phyloP scores from a whole-genome alignment of 148 eudicot genomes.

The Vaccinium myrtillus region DNA sequence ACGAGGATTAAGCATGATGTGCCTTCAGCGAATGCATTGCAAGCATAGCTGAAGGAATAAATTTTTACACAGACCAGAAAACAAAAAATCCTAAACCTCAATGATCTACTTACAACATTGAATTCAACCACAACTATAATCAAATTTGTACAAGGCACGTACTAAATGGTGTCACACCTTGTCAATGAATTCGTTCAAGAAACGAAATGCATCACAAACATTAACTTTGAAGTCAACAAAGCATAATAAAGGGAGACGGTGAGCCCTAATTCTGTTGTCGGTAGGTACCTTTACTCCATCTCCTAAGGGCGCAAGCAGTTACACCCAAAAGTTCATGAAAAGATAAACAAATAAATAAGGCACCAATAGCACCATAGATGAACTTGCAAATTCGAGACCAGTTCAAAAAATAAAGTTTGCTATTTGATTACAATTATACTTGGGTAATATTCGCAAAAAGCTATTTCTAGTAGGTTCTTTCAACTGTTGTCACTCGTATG shows the following conservation, averaged over 20 bases:
- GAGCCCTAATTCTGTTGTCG: background rate
- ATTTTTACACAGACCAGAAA: background rate
- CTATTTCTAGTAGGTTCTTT: background rate
- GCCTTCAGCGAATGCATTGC: background rate
- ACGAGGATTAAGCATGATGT: background rate
- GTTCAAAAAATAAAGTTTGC: background rate
- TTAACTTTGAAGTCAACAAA: background rate
- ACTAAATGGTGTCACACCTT: background rate
- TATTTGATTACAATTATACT: background rate
- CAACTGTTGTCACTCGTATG: background rate
- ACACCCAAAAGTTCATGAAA: background rate
- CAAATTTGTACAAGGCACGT: background rate
- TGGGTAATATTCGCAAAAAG: background rate
- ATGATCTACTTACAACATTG: background rate
- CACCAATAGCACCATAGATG: background rate
- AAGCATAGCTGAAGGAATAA: background rate
- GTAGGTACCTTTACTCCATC: background rate
- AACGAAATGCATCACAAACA: constrained; percentile 1
- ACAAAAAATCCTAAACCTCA: background rate
- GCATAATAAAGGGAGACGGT: background rate
- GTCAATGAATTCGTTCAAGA: background rate
- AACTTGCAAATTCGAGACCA: background rate
- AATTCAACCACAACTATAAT: background rate
- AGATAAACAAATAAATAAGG: background rate
- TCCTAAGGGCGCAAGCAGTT: background rate